Evolutionary conservation across 495 filamentous ascomycete genomes (phyloP).

Genomic region (Barbatosphaeria neglecta): DNA sequence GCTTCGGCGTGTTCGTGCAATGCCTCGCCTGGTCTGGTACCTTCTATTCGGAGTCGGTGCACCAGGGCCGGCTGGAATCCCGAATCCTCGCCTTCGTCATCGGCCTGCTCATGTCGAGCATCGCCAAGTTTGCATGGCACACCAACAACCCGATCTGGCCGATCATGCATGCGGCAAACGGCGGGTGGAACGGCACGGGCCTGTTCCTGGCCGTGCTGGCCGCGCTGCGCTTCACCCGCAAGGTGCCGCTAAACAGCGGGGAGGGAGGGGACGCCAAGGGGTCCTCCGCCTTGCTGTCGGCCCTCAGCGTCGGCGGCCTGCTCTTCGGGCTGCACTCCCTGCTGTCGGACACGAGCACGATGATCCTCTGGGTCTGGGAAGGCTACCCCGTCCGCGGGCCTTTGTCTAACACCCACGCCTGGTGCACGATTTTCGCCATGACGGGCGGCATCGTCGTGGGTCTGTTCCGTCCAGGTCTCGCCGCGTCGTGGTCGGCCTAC

Average conservation of each 20-base stretch:
- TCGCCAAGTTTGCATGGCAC: conserved; percentile 86
- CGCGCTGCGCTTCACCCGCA: conserved; percentile 56
- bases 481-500: conserved; percentile 70
- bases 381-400: conserved; percentile 89
- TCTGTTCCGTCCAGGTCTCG: conserved; percentile 56
- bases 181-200: conserved; percentile 84
- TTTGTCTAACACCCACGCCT: conserved; percentile 77
- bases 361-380: conserved; percentile 99
- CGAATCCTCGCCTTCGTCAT: conserved; percentile 69
- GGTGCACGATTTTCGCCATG: conserved; percentile 76
- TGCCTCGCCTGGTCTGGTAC: conserved; percentile 76
- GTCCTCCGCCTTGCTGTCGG: conserved; percentile 60
- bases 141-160: conserved; percentile 99
- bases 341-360: conserved; percentile 93
- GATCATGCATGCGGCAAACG: conserved; percentile 76
- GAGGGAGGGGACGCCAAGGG: conserved; percentile 39
- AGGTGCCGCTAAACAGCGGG: conserved; percentile 37
- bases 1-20: conserved; percentile 63
- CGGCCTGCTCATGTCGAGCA: conserved; percentile 71
- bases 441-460: conserved; percentile 68
- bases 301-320: conserved; percentile 68
- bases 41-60: conserved; percentile 64
- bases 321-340: conserved; percentile 90
- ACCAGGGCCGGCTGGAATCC: conserved; percentile 63
- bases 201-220: conserved; percentile 65